Conservation (phyloP, 176 grass and related monocot species). For the Rhynchospora breviuscula region DNA sequence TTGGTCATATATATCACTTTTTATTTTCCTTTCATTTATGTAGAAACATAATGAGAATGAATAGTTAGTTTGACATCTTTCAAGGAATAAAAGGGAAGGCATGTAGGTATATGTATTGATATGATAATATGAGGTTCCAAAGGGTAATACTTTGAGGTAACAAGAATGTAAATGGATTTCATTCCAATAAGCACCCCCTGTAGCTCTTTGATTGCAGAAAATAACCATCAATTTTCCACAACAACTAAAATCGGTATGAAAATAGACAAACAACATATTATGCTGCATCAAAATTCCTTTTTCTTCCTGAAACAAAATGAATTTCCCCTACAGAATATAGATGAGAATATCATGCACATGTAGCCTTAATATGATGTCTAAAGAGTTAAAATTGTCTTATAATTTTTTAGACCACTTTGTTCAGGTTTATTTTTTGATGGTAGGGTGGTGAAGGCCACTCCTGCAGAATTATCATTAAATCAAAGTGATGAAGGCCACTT, state of each 20-base stretch:
- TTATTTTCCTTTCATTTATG: not conserved
- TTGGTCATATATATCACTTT: not conserved
- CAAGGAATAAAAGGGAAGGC: not conserved
- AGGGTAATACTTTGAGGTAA: not conserved
- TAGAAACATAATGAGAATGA: not conserved
- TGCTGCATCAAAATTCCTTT: not conserved
- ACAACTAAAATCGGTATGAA: not conserved
- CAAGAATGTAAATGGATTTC: not conserved
- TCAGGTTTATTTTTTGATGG: not conserved
- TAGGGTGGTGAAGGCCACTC: too few relatives aligned
- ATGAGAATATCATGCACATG: too few relatives aligned
- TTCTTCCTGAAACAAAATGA: not conserved
- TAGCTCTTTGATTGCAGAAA: not conserved
- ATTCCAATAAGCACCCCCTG: not conserved
- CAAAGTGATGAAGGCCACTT: too few relatives aligned
- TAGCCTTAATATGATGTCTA: too few relatives aligned
- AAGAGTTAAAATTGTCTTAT: too few relatives aligned
- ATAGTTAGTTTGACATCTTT: constrained; percentile 1
- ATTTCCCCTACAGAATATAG: not conserved
- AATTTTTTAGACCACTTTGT: too few relatives aligned
- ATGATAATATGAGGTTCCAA: not conserved
- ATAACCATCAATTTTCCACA: not conserved
- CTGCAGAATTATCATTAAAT: too few relatives aligned
- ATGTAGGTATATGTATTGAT: not conserved
- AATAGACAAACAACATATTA: not conserved